Percentiles rank a stretch among this genome's conserved stretches.
phyloP scores from a whole-genome alignment of 768 basidiomycete species.

The Hebeloma cylindrosporum region DNA sequence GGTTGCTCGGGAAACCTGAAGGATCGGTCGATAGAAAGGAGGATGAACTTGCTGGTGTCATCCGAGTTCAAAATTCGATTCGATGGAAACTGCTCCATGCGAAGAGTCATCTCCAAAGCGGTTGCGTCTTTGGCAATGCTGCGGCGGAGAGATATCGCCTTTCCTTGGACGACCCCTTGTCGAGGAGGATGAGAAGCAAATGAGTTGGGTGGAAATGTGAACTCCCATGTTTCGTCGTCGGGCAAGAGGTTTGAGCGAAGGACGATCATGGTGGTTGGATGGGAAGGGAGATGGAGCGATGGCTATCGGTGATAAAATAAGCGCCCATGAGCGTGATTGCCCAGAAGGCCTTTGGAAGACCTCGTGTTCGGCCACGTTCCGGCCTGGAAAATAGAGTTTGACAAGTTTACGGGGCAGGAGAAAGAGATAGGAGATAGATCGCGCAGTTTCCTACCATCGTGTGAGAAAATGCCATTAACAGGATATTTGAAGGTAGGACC shows the following conservation, averaged over 20 bases:
- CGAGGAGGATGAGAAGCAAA: conserved; percentile 30
- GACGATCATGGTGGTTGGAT: conserved; percentile 34
- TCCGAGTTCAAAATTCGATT: conserved; percentile 62
- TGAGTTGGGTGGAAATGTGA: conserved; percentile 34
- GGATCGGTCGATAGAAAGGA: conserved; percentile 49
- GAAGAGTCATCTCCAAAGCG: conserved; percentile 53
- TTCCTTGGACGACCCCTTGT: conserved; percentile 36
- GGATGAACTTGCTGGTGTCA: conserved; percentile 55
- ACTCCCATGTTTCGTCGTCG: conserved; percentile 56
- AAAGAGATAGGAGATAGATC: too few species aligned
- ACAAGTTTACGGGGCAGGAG: too few species aligned
- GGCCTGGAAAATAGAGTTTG: too few species aligned
- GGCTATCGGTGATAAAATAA: conserved; percentile 12
- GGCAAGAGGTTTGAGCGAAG: conserved; percentile 41
- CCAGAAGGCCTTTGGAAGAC: conserved; percentile 3
- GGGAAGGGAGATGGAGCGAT: conserved; percentile 6
- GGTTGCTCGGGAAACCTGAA: conserved; percentile 57
- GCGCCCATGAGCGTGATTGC: conserved; percentile 18
- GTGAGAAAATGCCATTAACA: too few species aligned
- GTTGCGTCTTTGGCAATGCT: too few species aligned
- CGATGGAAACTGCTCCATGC: conserved; percentile 48
- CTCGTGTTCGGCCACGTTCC: too few species aligned
- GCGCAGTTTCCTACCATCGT: too few species aligned
- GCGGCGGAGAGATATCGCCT: conserved; percentile 49
- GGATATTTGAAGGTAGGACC: too few species aligned